Base-by-base conservation (phyloP, 75 land plant species). In the Pseudotsuga menziesii region DNA sequence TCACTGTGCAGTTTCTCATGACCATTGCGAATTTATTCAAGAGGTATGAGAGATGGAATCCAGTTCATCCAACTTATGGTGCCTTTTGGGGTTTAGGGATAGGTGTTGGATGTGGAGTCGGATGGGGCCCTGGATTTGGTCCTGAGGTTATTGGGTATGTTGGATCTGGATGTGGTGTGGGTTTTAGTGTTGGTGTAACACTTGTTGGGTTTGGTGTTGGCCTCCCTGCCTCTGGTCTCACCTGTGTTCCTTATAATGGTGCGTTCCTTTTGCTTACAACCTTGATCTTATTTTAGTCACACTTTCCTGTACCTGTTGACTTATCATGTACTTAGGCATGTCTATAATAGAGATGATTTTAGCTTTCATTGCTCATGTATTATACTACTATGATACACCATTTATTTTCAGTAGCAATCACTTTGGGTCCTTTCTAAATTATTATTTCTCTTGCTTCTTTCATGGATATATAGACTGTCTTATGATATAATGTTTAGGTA, bases 91-190 rank as follows among this genome's bases (percentile, higher is more conserved):
- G 98, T 9, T 72, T 96, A 77, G 98, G 98, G 4, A 48, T 96
- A 25, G 98, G 98, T n/a, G 62, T 92, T 58, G 98, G 98, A 58
- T 96, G 98, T 72, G 98, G 98, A 5, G 90, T 96, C 27, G 98
- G 98, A 41, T 96, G 98, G 98, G 98, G 98, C 57, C 98, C 98
- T 20, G 97, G 98, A 2, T 96, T 96, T 76, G 98, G 98, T 25
- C 97, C 98, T 75, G 98, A 96, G 81, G 94, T 87, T 0, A 84
- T 96, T 72, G 98, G 97, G 11, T 96, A 87, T 75, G 98, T 96
- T 60, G 98, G 98, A 66, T 87, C 93, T 63, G 98, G 98, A 36
- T 96, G 98, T 75, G 98, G 98, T 36, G 67, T 94, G 58, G 98
- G 98, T 29, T 85, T 96, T 57, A 91, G 89, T 73, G 90, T 96